phyloP scores from a whole-genome alignment of 371 early-diverging fungal genomes.

The Syncephalis fuscata region DNA sequence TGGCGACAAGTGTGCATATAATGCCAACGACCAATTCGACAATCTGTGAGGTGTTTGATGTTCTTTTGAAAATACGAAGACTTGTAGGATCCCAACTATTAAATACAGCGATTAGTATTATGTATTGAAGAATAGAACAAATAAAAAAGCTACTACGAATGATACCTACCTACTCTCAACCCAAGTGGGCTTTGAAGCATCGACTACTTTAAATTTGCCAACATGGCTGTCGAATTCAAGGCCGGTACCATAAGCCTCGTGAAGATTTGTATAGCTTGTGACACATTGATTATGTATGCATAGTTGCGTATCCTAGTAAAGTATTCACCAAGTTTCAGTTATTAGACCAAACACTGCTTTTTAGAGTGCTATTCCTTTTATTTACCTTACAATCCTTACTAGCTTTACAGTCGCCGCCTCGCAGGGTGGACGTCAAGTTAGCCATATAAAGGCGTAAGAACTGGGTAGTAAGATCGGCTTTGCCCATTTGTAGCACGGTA shows the following conservation, averaged over 20 bases:
- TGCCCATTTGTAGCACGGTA: too few relatives aligned
- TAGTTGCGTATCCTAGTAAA: conserved; percentile 9
- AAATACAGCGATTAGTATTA: not conserved
- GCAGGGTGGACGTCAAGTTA: too few relatives aligned
- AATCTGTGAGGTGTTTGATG: conserved; percentile 30
- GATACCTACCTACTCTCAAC: conserved; percentile 48
- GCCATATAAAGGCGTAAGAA: too few relatives aligned
- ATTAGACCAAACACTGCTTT: too few relatives aligned
- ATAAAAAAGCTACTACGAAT: not conserved
- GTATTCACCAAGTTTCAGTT: too few relatives aligned
- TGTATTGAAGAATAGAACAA: not conserved
- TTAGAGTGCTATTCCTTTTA: too few relatives aligned
- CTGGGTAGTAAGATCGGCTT: too few relatives aligned
- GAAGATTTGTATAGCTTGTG: conserved; percentile 30
- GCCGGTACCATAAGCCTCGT: conserved; percentile 60
- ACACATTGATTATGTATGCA: conserved; percentile 35
- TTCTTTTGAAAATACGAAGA: conserved; percentile 33
- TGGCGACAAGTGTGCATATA: conserved; percentile 18
- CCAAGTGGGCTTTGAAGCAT: conserved; percentile 44
- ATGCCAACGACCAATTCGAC: conserved; percentile 44
- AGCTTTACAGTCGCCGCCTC: too few relatives aligned
- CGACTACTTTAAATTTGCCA: conserved; percentile 27
- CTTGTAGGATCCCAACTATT: conserved; percentile 30
- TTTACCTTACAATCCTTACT: too few relatives aligned
- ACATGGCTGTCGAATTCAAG: conserved; percentile 31